These are phyloP conservation scores for Echria macrotheca DNA, from an alignment of 495 filamentous ascomycete species.

Conservation along the genomic window DNA sequence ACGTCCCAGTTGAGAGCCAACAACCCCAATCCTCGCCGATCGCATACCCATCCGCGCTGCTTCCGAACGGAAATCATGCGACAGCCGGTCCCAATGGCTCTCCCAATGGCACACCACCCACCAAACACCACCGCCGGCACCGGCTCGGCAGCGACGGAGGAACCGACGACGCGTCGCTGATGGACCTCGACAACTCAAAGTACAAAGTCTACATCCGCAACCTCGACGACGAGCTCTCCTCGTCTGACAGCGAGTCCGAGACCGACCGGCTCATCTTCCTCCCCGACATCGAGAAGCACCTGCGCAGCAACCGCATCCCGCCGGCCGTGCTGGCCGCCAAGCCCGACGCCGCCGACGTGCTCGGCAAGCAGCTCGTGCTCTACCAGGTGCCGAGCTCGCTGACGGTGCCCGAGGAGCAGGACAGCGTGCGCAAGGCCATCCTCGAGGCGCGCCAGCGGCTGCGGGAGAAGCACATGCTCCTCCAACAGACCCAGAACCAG, in stretches of 20 bases:
- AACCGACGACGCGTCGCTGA: slow-evolving; percentile 49
- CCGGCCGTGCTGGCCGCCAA: slow-evolving; percentile 49
- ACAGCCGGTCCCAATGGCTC: not conserved
- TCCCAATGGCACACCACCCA: not conserved
- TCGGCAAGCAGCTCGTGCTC: slow-evolving; percentile 67
- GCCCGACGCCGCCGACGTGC: slow-evolving; percentile 38
- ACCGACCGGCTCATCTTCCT: slow-evolving; percentile 63
- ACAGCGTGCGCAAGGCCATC: slow-evolving; percentile 80
- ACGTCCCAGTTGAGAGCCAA: slow-evolving; percentile 47
- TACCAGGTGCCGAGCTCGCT: slow-evolving; percentile 75
- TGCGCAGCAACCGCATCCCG: slow-evolving; percentile 58
- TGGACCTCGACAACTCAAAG: slow-evolving; percentile 86
- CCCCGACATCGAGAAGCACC: slow-evolving; percentile 74
- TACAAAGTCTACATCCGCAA: slow-evolving; percentile 86
- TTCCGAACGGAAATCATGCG: not conserved
- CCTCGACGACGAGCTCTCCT: slow-evolving; percentile 78
- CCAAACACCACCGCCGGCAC: not conserved
- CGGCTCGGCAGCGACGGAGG: not conserved
- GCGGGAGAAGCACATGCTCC: slow-evolving; percentile 45
- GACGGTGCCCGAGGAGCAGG: slow-evolving; percentile 67
- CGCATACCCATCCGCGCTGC: too few species aligned
- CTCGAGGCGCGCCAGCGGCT: slow-evolving; percentile 71
- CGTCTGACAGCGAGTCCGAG: slow-evolving; percentile 47
- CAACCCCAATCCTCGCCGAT: slow-evolving; percentile 8
- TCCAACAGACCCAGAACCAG: slow-evolving; percentile 14